Evolutionary conservation across 1,284 basidiomycete species (phyloP), one percentile per base, ranked within the genome.

Genomic region (Cryptococcus deneoformans): DNA sequence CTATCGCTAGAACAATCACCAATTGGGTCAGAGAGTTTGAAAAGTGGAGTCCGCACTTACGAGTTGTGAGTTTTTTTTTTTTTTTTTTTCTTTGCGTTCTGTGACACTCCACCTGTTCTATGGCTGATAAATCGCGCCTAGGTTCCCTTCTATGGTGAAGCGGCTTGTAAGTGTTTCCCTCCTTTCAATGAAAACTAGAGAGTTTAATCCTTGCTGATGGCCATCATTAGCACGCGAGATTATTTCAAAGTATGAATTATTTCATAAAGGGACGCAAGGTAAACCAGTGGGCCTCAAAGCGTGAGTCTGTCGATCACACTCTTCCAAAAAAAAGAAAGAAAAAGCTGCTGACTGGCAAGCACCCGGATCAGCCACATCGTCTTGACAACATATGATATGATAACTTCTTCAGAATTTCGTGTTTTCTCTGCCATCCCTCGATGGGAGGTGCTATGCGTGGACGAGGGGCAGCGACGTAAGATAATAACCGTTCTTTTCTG

Each of bases 371-470:
- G 77, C 37, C 89, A 94, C 71, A 87, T 95, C 47, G 83, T 97
- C 12, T 81, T 97, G 42, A 90, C 92, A 0, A 95, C 93, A 0
- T 97, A 94, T 70, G 92, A 97, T 63, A 84, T 85, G 37, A 76
- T 92, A 56, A 85, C 82, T 2, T 84, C 82, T 59, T 83, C 80
- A 64, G 91, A 92, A 54, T 90, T 90, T 66, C 73, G 82, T 0
- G 84, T 93, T 9, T 93, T 98, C 80, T 88, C 86, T 69, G 82
- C 79, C 20, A 20, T 20, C 20, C 20, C 86, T n/a, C 82, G 90
- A 50, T 99, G 94, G 95, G 94, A 98, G 77, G 83, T 87, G 12
- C 79, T 98, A 20, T 83, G 96, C 24, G 86, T 98, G 6, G 94
- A 98, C 67, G 94, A 98, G 77, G 95, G 92, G 8, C 93, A 95